Evolutionary conservation across 257 asterid genomes (phyloP).

Genomic region (Vinca minor): DNA sequence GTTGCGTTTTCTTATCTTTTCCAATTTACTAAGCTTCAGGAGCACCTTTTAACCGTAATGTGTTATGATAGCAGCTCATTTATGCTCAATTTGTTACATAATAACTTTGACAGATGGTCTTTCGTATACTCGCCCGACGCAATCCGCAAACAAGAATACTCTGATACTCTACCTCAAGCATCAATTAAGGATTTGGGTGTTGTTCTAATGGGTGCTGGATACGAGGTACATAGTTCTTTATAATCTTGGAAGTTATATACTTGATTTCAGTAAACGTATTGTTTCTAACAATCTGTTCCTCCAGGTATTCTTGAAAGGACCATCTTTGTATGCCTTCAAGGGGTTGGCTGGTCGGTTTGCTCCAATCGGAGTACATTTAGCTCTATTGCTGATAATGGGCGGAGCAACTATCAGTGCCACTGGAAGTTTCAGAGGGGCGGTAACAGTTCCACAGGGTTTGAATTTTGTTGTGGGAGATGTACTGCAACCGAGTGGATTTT

Average conservation of each 20-base stretch:
- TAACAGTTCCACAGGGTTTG: slow-evolving; percentile 83
- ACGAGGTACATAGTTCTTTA: slow-evolving; percentile 46
- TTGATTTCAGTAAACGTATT: background rate
- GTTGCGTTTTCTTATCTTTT: background rate
- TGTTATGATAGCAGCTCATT: too few species aligned
- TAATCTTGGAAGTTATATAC: slow-evolving; percentile 1
- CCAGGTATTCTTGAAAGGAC: slow-evolving; percentile 77
- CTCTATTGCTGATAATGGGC: slow-evolving; percentile 63
- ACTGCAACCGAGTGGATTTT: slow-evolving; percentile 49
- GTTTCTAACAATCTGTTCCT: slow-evolving; percentile 1
- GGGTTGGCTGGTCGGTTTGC: slow-evolving; percentile 77
- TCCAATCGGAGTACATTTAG: slow-evolving; percentile 84
- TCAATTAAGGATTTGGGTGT: slow-evolving; percentile 67
- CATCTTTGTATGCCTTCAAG: slow-evolving; percentile 73
- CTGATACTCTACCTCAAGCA: slow-evolving; percentile 59
- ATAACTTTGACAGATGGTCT: slow-evolving; percentile 54
- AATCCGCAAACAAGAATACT: slow-evolving; percentile 59
- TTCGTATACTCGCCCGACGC: slow-evolving; percentile 60
- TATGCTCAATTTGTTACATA: slow-evolving; percentile 9
- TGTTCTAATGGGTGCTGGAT: slow-evolving; percentile 70
- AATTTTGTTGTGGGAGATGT: slow-evolving; percentile 72
- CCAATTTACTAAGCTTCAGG: slow-evolving; percentile 1
- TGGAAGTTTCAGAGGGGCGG: slow-evolving; percentile 70
- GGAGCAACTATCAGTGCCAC: slow-evolving; percentile 88
- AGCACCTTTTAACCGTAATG: too few species aligned